Evolutionary conservation across 192 early-diverging fungal genomes (phyloP), one percentile per base, ranked within the genome.

Genomic region (Coemansia aciculifera): DNA sequence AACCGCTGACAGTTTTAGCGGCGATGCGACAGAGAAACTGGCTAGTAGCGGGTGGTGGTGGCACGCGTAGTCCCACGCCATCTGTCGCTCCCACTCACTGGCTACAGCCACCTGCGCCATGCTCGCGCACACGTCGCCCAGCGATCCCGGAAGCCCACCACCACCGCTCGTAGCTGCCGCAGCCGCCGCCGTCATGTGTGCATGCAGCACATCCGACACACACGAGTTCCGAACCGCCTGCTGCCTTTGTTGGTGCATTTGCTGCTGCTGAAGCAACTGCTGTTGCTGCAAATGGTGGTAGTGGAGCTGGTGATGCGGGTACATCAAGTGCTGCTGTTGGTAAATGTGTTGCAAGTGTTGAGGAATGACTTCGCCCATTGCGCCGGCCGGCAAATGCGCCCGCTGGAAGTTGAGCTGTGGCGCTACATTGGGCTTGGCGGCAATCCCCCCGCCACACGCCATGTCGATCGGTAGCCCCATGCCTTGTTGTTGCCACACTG

Each of bases 31-130:
- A 8, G 74, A 57, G 21, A 81, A 81, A 71, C 79, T 76, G 31
- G 71, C 64, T 27, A 81, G 52, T 44, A 76, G 24, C 57, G 79
- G 79, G 52, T 81, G 79, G 19, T 72, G 71, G 39, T 68, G 64
- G 64, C 79, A 76, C 32, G 74, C 74, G 40, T 76, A 81, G 57
- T 81, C 74, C 79, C 79, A 81, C 31, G 64, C 64, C 59, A 72
- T 59, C 61, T 73, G 73, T 69, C 66, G 64, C 37, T 68, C 70
- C 62, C 73, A 69, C 66, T 71, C 66, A n/a, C 42, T 49, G 34
- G 67, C 40, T 39, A 70, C 38, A 7, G 73, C 38, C 42, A 64
- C 59, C 48, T 68, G 72, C 29, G 72, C 71, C 61, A 66, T 59
- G 23, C 67, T 61, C 5, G 44, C 54, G 27, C 54, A 60, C 59